These are phyloP conservation scores for Petunia hybrid DNA, from an alignment of 305 asterid genomes.

Conservation along the genomic window DNA sequence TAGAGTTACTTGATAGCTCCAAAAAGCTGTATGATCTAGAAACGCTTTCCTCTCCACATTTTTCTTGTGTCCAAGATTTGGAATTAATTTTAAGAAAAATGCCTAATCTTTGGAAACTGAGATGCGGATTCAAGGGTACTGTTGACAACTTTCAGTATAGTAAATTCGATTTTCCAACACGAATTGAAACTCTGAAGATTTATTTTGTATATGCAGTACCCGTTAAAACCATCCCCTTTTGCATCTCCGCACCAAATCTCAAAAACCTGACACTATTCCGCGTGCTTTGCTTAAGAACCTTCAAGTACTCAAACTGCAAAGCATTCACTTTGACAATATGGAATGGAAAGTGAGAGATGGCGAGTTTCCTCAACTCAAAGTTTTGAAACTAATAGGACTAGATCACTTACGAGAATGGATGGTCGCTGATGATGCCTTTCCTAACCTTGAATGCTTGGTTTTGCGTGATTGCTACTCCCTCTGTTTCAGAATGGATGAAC, in stretches of 20 bases:
- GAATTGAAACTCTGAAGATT: not conserved
- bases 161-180: not conserved
- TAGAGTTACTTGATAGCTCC: no score
- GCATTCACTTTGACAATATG: not conserved
- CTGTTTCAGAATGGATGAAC: no score
- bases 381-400: not conserved
- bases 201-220: accelerated
- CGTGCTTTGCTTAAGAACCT: not conserved
- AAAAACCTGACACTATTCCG: not conserved
- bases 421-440: no score
- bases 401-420: no score
- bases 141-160: not conserved
- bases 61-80: not conserved
- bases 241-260: not conserved
- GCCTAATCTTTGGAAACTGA: not conserved
- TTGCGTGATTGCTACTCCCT: no score
- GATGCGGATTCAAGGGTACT: not conserved
- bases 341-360: not conserved
- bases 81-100: not conserved
- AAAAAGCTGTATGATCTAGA: not conserved
- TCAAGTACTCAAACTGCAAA: not conserved
- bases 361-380: not conserved
- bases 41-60: not conserved
- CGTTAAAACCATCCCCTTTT: not conserved
- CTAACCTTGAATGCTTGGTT: no score